phyloP scores from a whole-genome alignment of 2,329 filamentous ascomycete genomes.

The Venturia nashicola region DNA sequence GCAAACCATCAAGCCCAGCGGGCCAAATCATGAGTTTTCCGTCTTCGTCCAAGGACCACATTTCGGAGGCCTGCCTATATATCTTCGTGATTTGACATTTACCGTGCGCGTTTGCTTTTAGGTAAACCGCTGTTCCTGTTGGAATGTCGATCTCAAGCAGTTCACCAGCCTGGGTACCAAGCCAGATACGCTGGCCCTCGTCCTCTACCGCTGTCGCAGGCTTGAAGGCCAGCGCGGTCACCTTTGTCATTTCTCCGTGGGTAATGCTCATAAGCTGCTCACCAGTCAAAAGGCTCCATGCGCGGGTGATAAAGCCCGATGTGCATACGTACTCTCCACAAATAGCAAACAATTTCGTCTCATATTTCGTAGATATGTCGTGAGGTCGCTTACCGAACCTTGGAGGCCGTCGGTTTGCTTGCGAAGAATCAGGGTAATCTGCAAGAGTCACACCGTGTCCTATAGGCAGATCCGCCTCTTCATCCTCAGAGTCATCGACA shows the following conservation, averaged over 20 bases:
- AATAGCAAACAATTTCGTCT: slow-evolving; percentile 74
- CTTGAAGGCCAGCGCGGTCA: slow-evolving; percentile 74
- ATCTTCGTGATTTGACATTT: slow-evolving; percentile 74
- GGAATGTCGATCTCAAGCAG: slow-evolving; percentile 78
- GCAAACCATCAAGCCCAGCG: slow-evolving; percentile 61
- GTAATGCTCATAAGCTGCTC: slow-evolving; percentile 68
- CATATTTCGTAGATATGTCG: slow-evolving; percentile 75
- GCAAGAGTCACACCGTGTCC: slow-evolving; percentile 42
- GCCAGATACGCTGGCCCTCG: slow-evolving; percentile 74
- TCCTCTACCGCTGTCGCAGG: slow-evolving; percentile 64
- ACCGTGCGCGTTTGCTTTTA: slow-evolving; percentile 60
- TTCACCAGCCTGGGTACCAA: slow-evolving; percentile 81
- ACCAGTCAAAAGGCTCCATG: slow-evolving; percentile 77
- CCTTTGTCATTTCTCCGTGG: slow-evolving; percentile 75
- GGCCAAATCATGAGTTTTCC: slow-evolving; percentile 82
- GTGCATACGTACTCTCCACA: slow-evolving; percentile 83
- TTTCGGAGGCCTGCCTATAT: slow-evolving; percentile 71
- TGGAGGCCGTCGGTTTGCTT: slow-evolving; percentile 74
- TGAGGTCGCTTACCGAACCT: slow-evolving; percentile 55
- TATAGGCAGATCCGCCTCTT: slow-evolving; percentile 28
- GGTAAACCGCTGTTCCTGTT: slow-evolving; percentile 56
- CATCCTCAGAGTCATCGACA: slow-evolving; percentile 38
- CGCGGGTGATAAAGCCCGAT: slow-evolving; percentile 72
- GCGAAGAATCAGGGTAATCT: slow-evolving; percentile 73
- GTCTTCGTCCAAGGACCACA: slow-evolving; percentile 89